Percentiles rank a stretch among this genome's conserved stretches.
Evolutionary conservation across 495 filamentous ascomycete genomes (phyloP).

Genomic region (Cercophora sp.): DNA sequence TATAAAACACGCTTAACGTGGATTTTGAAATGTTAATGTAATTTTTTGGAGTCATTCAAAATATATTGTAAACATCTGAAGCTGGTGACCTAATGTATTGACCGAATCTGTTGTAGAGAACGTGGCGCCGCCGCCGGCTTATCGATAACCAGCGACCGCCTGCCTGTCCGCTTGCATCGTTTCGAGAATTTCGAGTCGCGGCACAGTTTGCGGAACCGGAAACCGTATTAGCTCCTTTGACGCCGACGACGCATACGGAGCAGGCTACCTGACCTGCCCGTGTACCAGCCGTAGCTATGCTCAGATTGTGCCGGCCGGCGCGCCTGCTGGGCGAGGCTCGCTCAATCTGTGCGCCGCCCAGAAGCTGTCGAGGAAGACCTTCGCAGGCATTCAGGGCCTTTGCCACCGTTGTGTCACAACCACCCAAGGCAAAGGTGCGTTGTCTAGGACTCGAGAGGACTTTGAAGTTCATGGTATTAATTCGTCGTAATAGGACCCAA

Average conservation of each 20-base stretch:
- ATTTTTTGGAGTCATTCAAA: too few species aligned
- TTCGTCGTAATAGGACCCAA: conserved; percentile 63
- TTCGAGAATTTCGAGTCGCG: background rate
- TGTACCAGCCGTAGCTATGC: conserved; percentile 19
- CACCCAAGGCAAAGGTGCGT: conserved; percentile 16
- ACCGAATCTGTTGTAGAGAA: too few species aligned
- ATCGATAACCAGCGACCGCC: background rate
- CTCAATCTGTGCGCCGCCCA: conserved; percentile 13
- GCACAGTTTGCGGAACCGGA: background rate
- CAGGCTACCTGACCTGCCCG: background rate
- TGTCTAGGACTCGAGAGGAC: conserved; percentile 6
- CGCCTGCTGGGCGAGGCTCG: conserved; percentile 19
- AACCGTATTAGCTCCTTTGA: too few species aligned
- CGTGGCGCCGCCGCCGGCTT: too few species aligned
- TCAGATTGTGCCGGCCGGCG: conserved; percentile 24
- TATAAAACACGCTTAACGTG: too few species aligned
- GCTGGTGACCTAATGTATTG: too few species aligned
- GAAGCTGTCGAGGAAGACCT: background rate
- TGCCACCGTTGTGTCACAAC: conserved; percentile 4
- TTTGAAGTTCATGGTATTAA: background rate
- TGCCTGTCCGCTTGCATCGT: background rate
- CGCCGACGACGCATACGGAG: background rate
- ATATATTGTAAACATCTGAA: too few species aligned
- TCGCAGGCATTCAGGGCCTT: background rate
- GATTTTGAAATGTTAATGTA: too few species aligned